Evolutionary conservation across 1,284 basidiomycete genomes (phyloP).

Genomic region (Ganoderma boninense): DNA sequence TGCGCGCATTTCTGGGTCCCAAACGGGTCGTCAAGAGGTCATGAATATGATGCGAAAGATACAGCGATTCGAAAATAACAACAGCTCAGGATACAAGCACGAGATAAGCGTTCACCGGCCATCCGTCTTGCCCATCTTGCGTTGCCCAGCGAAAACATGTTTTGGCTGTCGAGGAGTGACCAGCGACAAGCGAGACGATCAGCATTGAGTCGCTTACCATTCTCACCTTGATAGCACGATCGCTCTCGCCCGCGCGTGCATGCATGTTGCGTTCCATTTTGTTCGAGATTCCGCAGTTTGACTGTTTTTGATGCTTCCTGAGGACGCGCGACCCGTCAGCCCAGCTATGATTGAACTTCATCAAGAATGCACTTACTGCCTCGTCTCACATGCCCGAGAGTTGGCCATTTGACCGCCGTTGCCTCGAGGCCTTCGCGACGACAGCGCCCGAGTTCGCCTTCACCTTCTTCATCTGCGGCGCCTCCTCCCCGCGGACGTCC

Average conservation of each 20-base stretch:
- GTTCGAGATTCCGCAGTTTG: conserved; percentile 84
- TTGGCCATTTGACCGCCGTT: conserved; percentile 76
- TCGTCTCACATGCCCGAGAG: conserved; percentile 83
- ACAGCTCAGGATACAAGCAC: neutral
- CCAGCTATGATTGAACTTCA: conserved; percentile 2
- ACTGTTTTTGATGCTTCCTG: conserved; percentile 84
- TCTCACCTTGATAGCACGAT: conserved; percentile 82
- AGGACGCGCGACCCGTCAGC: conserved; percentile 11
- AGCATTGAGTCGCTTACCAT: conserved; percentile 62
- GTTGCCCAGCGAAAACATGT: conserved; percentile 89
- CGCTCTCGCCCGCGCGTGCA: conserved; percentile 90
- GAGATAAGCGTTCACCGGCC: conserved; percentile 59
- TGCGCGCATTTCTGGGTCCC: neutral
- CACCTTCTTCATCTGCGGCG: conserved; percentile 60
- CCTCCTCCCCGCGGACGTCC: conserved; percentile 65
- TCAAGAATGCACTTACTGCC: conserved; percentile 53
- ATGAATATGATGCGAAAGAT: conserved; percentile 7
- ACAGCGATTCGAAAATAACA: conserved; percentile 14
- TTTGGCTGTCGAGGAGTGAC: conserved; percentile 65
- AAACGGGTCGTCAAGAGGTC: neutral
- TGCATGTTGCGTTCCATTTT: conserved; percentile 86
- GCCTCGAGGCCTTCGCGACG: conserved; percentile 58
- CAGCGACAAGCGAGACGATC: conserved; percentile 14
- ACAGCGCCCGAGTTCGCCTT: conserved; percentile 72
- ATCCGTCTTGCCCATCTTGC: conserved; percentile 88